phyloP scores from a whole-genome alignment of 768 basidiomycete genomes.

The Antrodiella citrinella region DNA sequence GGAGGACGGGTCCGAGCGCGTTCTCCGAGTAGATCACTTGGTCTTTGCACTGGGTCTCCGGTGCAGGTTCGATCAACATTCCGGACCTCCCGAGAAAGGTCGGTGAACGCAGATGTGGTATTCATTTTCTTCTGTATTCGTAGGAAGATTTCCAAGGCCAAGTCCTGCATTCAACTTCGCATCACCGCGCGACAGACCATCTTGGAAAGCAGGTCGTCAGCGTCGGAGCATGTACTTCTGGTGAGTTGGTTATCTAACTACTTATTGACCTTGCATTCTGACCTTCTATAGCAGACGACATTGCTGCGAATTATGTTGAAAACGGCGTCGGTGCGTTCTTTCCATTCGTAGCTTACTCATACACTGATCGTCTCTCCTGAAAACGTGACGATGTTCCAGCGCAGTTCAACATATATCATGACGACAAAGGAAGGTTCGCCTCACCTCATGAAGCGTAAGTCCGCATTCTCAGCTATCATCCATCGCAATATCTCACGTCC shows the following conservation, averaged over 20 bases:
- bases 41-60: constrained; percentile 3
- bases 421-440: neutral
- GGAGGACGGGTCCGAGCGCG: neutral
- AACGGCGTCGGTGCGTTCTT: constrained; percentile 33
- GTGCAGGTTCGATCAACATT: neutral
- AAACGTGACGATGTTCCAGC: constrained; percentile 4
- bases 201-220: constrained; percentile 63
- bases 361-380: neutral
- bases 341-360: too few species aligned
- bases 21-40: constrained; percentile 3
- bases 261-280: neutral
- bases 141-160: constrained; percentile 55
- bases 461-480: neutral
- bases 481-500: neutral
- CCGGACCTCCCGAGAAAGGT: neutral
- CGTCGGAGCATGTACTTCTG: constrained; percentile 57
- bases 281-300: constrained; percentile 31
- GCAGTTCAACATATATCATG: constrained; percentile 3
- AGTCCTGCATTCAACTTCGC: constrained; percentile 47
- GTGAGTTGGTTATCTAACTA: constrained; percentile 15
- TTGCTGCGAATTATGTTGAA: constrained; percentile 36
- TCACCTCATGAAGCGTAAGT: neutral
- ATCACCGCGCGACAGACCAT: constrained; percentile 45
- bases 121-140: neutral
- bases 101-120: neutral